Conservation (phyloP, 73 alveolate species). For the Uronychia binucleata region DNA sequence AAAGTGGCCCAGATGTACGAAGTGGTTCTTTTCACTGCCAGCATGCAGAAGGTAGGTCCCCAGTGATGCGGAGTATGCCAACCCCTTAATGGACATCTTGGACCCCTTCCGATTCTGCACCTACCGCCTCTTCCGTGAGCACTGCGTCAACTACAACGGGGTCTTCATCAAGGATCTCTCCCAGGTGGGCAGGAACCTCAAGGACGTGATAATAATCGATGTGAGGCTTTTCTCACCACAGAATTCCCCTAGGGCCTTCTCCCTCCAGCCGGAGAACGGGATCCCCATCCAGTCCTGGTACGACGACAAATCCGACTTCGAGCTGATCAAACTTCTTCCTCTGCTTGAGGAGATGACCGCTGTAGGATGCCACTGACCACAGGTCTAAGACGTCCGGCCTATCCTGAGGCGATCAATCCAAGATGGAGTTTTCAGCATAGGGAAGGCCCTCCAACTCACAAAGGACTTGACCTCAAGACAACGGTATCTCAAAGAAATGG, state of each 20-base stretch:
- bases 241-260: conserved; percentile 50
- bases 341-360: conserved; percentile 42
- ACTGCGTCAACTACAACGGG: conserved; percentile 77
- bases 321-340: conserved; percentile 34
- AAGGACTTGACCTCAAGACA: no score
- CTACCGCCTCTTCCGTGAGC: conserved; percentile 80
- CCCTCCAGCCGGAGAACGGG: conserved; percentile 67
- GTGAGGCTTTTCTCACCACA: not conserved
- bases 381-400: not conserved
- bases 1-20: conserved; percentile 42
- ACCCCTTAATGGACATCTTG: conserved; percentile 67
- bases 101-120: conserved; percentile 56
- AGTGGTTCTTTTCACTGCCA: conserved; percentile 56
- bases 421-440: not conserved
- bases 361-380: not conserved
- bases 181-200: conserved; percentile 75
- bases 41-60: conserved; percentile 12
- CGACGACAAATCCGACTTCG: conserved; percentile 56
- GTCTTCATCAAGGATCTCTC: conserved; percentile 81
- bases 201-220: conserved; percentile 81
- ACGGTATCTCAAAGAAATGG: no score
- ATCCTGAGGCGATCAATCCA: not conserved
- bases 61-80: conserved; percentile 60
- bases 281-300: conserved; percentile 63
- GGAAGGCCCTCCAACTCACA: not conserved